These are phyloP conservation scores for Phytophthora capsici DNA, from an alignment of 352 stramenopile genomes.

Conservation along the genomic window DNA sequence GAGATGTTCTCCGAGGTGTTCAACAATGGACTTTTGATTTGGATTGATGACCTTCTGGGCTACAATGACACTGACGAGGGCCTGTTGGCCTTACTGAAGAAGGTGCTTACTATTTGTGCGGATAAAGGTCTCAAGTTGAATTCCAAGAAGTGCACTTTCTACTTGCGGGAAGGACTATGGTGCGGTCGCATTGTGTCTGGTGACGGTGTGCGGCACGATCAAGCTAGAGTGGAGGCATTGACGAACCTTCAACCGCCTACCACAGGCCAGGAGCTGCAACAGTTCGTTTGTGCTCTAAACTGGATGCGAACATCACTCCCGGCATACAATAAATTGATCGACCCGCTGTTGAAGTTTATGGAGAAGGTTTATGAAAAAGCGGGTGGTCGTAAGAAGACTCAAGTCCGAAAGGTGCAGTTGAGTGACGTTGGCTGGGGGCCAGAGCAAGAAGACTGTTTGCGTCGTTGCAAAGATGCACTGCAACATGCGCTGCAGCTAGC, in stretches of 20 bases:
- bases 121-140: conserved; percentile 16
- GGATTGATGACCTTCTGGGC: conserved; percentile 16
- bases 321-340: conserved; percentile 7
- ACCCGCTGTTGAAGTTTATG: conserved; percentile 3
- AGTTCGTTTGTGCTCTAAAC: too few species aligned
- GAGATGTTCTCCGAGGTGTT: conserved; percentile 24
- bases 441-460: not conserved
- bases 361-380: too few species aligned
- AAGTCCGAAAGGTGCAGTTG: not conserved
- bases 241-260: conserved; percentile 1
- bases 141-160: conserved; percentile 11
- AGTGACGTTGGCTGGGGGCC: too few species aligned
- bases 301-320: conserved; percentile 6
- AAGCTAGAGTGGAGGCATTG: not conserved
- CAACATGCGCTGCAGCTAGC: conserved; percentile 7
- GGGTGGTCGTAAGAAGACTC: conserved; percentile 4
- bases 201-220: conserved; percentile 14
- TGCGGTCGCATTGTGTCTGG: not conserved
- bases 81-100: not conserved
- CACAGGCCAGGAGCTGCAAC: conserved; percentile 8
- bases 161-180: conserved; percentile 10
- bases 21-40: conserved; percentile 22
- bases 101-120: conserved; percentile 7
- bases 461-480: not conserved
- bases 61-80: not conserved